phyloP scores from a whole-genome alignment of 176 grass and related monocot genomes.

The Chloris gayana region DNA sequence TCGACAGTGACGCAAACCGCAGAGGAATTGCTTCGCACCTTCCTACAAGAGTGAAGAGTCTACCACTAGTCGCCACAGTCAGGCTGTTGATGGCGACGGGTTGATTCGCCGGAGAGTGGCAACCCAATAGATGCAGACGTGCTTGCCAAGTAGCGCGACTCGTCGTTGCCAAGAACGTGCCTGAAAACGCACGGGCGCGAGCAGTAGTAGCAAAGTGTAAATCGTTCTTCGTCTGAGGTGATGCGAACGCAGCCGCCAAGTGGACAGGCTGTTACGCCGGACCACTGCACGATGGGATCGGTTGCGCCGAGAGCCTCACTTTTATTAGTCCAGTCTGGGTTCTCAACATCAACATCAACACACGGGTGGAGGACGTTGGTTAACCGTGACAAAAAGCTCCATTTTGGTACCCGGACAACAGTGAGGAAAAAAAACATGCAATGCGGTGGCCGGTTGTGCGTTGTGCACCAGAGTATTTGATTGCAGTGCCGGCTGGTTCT shows the following conservation, averaged over 20 bases:
- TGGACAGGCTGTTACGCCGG: too few species aligned
- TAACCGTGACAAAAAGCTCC: too few species aligned
- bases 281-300: too few species aligned
- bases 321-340: too few species aligned
- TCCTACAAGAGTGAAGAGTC: not conserved
- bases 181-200: not conserved
- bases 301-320: too few species aligned
- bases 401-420: too few species aligned
- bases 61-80: not conserved
- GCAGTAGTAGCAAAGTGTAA: not conserved
- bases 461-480: too few species aligned
- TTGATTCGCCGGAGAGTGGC: not conserved
- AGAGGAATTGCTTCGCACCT: not conserved
- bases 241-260: not conserved
- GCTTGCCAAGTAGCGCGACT: not conserved
- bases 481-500: too few species aligned
- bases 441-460: too few species aligned
- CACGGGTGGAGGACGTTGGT: too few species aligned
- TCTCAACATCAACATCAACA: too few species aligned
- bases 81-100: not conserved
- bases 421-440: too few species aligned
- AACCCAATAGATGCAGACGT: not conserved
- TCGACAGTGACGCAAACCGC: not conserved
- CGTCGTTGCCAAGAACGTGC: not conserved
- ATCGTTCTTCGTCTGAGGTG: not conserved